A percentile compares a stretch with the other conserved stretches of the same genome.
phyloP scores from a whole-genome alignment of 805 yeast species.

The Myxozyma geophila region DNA sequence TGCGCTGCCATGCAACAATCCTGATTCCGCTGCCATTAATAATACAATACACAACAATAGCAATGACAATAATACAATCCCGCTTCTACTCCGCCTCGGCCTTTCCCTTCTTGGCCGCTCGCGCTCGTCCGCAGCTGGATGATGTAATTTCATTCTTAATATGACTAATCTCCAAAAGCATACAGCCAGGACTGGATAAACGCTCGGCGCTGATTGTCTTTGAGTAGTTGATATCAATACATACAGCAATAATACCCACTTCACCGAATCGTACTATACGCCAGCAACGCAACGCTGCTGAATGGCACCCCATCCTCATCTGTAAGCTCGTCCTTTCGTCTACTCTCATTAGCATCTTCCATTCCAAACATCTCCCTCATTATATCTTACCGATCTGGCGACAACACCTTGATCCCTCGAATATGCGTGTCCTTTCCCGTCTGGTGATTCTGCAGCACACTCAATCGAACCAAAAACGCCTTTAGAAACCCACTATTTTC shows the following conservation, averaged over 20 bases:
- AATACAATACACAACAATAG: no score
- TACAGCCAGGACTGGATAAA: no score
- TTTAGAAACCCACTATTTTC: conserved; percentile 56
- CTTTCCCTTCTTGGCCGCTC: no score
- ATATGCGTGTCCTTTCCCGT: conserved; percentile 96
- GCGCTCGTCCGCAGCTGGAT: no score
- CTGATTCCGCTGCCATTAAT: no score
- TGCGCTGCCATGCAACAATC: no score
- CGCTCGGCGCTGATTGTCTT: no score
- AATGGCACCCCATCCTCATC: conserved; percentile 40
- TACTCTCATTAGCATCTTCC: not conserved
- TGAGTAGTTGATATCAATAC: no score
- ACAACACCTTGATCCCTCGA: conserved; percentile 68
- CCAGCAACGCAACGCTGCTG: conserved; percentile 40
- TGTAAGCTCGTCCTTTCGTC: conserved; percentile 1
- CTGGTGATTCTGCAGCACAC: conserved; percentile 80
- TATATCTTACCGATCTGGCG: conserved; percentile 46
- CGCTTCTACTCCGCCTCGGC: no score
- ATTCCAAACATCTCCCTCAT: not conserved
- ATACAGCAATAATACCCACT: not conserved
- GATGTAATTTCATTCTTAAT: not conserved
- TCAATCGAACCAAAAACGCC: conserved; percentile 65
- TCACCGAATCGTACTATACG: conserved; percentile 41
- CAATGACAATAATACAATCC: no score
- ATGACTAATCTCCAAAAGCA: no score